phyloP scores from a whole-genome alignment of 108 stramenopile species.

The Cylindrotheca closterium region DNA sequence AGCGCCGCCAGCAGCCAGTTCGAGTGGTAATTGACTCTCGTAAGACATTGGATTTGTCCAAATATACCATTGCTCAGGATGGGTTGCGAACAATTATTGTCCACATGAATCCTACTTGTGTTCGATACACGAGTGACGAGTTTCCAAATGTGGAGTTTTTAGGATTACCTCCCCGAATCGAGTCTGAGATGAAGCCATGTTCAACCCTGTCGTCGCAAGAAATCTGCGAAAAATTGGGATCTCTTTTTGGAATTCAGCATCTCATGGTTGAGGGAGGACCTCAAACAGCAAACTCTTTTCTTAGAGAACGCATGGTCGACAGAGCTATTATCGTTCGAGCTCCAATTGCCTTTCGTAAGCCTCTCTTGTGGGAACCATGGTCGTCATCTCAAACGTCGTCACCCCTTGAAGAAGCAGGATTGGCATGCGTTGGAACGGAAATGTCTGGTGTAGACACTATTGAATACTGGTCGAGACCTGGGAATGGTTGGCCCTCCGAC shows the following conservation, averaged over 20 bases:
- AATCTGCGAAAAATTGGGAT: conserved; percentile 37
- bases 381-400: conserved; percentile 43
- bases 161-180: neutral
- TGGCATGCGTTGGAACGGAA: conserved; percentile 42
- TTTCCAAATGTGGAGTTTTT: neutral
- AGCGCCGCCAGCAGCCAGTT: conserved; percentile 41
- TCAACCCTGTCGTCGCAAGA: conserved; percentile 28
- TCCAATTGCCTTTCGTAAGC: conserved; percentile 47
- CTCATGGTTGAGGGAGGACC: conserved; percentile 88
- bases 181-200: neutral
- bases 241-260: conserved; percentile 50
- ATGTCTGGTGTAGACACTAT: conserved; percentile 51
- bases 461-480: conserved; percentile 62
- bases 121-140: neutral
- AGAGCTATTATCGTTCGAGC: conserved; percentile 71
- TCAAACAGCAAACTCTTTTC: conserved; percentile 57
- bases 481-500: conserved; percentile 57
- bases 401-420: conserved; percentile 51
- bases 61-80: conserved; percentile 60
- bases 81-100: conserved; percentile 57
- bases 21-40: conserved; percentile 75
- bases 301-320: conserved; percentile 56
- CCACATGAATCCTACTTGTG: conserved; percentile 15
- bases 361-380: too few relatives aligned
- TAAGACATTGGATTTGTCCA: conserved; percentile 30